phyloP scores from a whole-genome alignment of 2,329 filamentous ascomycete species.

The Claviceps citrina region DNA sequence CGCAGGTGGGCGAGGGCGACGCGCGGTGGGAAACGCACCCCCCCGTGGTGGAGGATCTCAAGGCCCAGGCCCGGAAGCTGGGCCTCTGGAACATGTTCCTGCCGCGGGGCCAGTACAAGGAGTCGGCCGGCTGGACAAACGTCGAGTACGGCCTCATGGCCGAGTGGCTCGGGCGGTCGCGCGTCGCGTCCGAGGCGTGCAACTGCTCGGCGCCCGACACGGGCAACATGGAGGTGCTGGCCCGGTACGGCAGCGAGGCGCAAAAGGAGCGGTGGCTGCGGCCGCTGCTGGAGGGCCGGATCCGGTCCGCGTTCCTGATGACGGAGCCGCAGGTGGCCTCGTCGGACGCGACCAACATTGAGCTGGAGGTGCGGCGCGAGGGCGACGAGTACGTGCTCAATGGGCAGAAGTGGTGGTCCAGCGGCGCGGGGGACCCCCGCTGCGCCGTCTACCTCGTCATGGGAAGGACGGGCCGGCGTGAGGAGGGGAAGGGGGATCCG shows the following conservation, averaged over 20 bases:
- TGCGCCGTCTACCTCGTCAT: slow-evolving; percentile 94
- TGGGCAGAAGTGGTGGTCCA: slow-evolving; percentile 98
- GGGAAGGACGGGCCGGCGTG: slow-evolving; percentile 71
- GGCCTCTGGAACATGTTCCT: slow-evolving; percentile 99
- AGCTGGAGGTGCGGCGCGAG: slow-evolving; percentile 66
- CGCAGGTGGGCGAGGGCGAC: slow-evolving; percentile 63
- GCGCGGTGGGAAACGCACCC: slow-evolving; percentile 71
- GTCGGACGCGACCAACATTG: slow-evolving; percentile 85
- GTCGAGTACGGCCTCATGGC: slow-evolving; percentile 97
- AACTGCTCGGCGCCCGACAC: slow-evolving; percentile 88
- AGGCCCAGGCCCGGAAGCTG: slow-evolving; percentile 63
- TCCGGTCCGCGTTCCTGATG: slow-evolving; percentile 85
- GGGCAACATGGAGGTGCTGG: slow-evolving; percentile 89
- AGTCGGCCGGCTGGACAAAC: slow-evolving; percentile 88
- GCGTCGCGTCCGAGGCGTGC: slow-evolving; percentile 67
- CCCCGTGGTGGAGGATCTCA: slow-evolving; percentile 72
- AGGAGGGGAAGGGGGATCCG: no score
- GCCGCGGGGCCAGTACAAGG: slow-evolving; percentile 84
- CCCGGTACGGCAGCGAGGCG: slow-evolving; percentile 73
- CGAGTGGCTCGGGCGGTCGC: slow-evolving; percentile 80
- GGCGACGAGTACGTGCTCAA: slow-evolving; percentile 86
- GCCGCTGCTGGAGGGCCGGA: slow-evolving; percentile 69
- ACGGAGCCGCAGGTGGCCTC: slow-evolving; percentile 81
- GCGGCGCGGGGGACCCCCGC: slow-evolving; percentile 79
- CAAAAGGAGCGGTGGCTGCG: slow-evolving; percentile 76